Evolutionary conservation across 345 rosid species (phyloP).

Genomic region (Gossypium sturtianum): DNA sequence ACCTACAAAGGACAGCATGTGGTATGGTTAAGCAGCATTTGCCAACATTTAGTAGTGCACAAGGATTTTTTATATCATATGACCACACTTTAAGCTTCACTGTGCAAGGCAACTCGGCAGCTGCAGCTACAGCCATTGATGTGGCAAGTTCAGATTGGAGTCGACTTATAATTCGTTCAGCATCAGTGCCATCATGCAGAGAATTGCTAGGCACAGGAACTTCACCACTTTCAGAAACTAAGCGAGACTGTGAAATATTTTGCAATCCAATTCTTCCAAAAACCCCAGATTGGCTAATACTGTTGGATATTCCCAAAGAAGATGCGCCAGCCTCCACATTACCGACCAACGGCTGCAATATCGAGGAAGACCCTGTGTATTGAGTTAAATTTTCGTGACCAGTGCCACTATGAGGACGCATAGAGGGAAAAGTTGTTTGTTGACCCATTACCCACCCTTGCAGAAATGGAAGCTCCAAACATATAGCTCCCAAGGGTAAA

Average conservation of each 20-base stretch:
- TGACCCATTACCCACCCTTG: constrained; percentile 79
- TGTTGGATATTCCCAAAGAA: constrained; percentile 44
- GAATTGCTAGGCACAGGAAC: constrained; percentile 24
- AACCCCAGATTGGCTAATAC: constrained; percentile 40
- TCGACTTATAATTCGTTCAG: constrained; percentile 57
- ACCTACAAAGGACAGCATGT: constrained; percentile 98
- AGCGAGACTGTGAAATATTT: constrained; percentile 33
- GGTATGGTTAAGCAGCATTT: constrained; percentile 70
- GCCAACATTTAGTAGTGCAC: constrained; percentile 50
- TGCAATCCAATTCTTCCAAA: constrained; percentile 42
- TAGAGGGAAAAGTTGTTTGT: constrained; percentile 48
- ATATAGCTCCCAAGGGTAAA: constrained; percentile 47
- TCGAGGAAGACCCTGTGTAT: constrained; percentile 5
- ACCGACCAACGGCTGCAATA: constrained; percentile 22
- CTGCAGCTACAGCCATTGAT: constrained; percentile 69
- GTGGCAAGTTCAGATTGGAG: constrained; percentile 70
- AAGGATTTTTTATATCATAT: constrained; percentile 69
- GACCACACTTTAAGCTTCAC: constrained; percentile 91
- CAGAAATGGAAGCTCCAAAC: constrained; percentile 68
- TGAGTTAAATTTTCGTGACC: constrained; percentile 33
- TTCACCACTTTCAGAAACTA: constrained; percentile 44
- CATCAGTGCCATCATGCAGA: constrained; percentile 30
- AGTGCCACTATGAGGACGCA: constrained; percentile 36
- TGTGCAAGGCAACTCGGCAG: constrained; percentile 94
- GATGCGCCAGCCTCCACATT: constrained; percentile 47